These are phyloP conservation scores for Effrenium voratum DNA, from an alignment of 73 alveolate genomes.

Conservation along the genomic window DNA sequence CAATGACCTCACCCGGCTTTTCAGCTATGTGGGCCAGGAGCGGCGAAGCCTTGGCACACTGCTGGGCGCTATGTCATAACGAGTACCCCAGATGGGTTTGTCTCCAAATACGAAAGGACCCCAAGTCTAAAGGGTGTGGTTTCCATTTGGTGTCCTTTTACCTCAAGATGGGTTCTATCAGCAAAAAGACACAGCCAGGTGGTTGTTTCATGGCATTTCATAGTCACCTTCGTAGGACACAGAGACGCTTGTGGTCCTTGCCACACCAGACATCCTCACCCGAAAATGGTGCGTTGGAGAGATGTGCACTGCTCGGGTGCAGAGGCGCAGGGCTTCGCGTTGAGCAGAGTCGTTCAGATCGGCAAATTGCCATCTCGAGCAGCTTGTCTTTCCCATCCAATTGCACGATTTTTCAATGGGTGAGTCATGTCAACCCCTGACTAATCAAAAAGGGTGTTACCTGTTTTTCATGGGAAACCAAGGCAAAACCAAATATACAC, in stretches of 20 bases:
- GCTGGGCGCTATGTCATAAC: too few relatives aligned
- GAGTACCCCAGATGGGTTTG: too few relatives aligned
- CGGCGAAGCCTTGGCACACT: too few relatives aligned
- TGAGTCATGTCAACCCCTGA: too few relatives aligned
- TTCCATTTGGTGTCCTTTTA: neutral
- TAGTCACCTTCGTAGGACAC: neutral
- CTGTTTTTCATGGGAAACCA: too few relatives aligned
- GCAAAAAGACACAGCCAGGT: too few relatives aligned
- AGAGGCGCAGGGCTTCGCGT: neutral
- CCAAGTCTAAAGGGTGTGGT: neutral
- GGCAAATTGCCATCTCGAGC: too few relatives aligned
- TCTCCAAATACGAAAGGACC: neutral
- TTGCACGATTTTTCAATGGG: too few relatives aligned
- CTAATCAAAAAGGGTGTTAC: too few relatives aligned
- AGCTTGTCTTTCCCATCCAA: too few relatives aligned
- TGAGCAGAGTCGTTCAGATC: too few relatives aligned
- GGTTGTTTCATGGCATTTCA: neutral
- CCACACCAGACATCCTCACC: constrained; percentile 68
- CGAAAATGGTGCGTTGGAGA: constrained; percentile 89
- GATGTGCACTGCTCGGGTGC: constrained; percentile 62
- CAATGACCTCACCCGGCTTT: constrained; percentile 55
- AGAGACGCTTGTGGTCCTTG: constrained; percentile 57
- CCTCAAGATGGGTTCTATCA: neutral
- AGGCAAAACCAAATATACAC: too few relatives aligned
- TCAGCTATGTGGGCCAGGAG: constrained; percentile 71